These are phyloP conservation scores for Aethionema arabicum DNA, from an alignment of 345 rosid species.

Conservation along the genomic window DNA sequence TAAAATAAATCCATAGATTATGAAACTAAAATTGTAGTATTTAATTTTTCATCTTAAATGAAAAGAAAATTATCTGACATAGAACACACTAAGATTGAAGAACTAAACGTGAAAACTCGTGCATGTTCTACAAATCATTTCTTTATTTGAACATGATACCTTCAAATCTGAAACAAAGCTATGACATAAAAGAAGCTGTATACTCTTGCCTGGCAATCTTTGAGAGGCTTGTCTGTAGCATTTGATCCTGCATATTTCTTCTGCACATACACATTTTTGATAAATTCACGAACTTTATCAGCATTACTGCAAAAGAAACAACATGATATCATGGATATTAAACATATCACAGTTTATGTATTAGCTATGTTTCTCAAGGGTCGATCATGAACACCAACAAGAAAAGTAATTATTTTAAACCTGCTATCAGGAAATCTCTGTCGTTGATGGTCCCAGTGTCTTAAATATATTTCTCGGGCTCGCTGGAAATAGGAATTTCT, in stretches of 20 bases:
- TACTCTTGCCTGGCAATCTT: slow-evolving; percentile 64
- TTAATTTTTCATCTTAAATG: background rate
- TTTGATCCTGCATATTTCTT: slow-evolving; percentile 73
- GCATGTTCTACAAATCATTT: slow-evolving; percentile 11
- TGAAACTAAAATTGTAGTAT: background rate
- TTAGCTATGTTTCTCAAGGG: background rate
- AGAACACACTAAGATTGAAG: background rate
- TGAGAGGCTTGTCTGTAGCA: slow-evolving; percentile 65
- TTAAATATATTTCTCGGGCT: slow-evolving; percentile 85
- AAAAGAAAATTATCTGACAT: background rate
- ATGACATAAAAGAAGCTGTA: slow-evolving; percentile 1
- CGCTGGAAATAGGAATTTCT: slow-evolving; percentile 51
- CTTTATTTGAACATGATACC: slow-evolving; percentile 3
- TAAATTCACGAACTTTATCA: slow-evolving; percentile 77
- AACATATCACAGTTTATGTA: background rate
- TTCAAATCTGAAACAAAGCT: background rate
- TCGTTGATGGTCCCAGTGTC: slow-evolving; percentile 80
- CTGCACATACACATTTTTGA: slow-evolving; percentile 78
- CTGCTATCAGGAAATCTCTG: slow-evolving; percentile 90
- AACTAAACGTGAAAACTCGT: background rate
- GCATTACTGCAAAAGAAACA: slow-evolving; percentile 59
- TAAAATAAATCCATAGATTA: slow-evolving; percentile 1
- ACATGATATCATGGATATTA: slow-evolving; percentile 14
- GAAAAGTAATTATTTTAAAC: slow-evolving; percentile 38
- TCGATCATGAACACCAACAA: slow-evolving; percentile 19